Base-by-base conservation (phyloP, 768 basidiomycete species). In the Neoboletus brunneissimus region DNA sequence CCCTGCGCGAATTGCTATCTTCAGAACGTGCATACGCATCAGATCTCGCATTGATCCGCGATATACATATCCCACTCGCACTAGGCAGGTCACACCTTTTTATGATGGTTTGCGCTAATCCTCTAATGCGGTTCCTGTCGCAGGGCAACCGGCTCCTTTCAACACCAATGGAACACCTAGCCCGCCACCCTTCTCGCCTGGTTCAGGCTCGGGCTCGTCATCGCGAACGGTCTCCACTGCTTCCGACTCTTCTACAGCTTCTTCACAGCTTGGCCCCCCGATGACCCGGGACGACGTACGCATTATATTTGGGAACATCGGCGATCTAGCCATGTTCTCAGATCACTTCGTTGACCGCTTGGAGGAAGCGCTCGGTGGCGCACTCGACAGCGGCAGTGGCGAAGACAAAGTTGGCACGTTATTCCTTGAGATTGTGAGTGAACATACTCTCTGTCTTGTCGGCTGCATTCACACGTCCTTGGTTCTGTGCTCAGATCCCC, bases 11-110 rank as follows among this genome's bases (percentile, higher is more conserved):
- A 61, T 72, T 94, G 27, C 78, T 93, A 44, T 83, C 86, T 12
- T 89, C 88, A 22, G 91, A 94, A 66, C 78, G 88, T 27, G 87
- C 88, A 1, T 92, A 92, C 70, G 86, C 91, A 13, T 85, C 84
- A n/a, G 91, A 93, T 76, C 77, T 94, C 27, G 86, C 86, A 16
- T 76, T 92, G 52, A 84, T 93, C 59, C 79, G 86, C 51, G 86
- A 89, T 57, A 79, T 92, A 25, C 86, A 93, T 62, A 85, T 92
- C 40, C 89, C 89, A 7, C 72, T 91, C 51, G 91, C 90, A 45
- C 75, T 87, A 64, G 90, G 91, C 83, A 73, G 59, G 80, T 77
- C 40, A 13, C 53, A 59, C 53, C 44, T 56, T 51, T 50, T 58
- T 35, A 43, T 52, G n/a, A 5, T 35, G 5, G 11, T 5, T 34